Percentiles rank a stretch among this genome's conserved stretches.
Evolutionary conservation across 75 land plant genomes (phyloP).

Genomic region (Adiantum capillusveneris): DNA sequence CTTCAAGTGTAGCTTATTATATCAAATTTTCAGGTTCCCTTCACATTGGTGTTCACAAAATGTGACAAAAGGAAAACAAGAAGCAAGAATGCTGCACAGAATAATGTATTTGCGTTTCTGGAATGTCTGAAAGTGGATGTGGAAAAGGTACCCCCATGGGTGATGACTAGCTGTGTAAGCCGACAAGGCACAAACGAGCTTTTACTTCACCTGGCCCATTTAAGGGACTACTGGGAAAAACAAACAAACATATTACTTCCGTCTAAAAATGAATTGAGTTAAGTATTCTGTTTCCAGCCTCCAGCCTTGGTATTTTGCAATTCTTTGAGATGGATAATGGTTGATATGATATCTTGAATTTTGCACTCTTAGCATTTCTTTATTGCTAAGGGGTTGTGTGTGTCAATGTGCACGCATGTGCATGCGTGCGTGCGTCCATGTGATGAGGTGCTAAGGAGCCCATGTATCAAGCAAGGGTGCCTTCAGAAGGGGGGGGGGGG

Average conservation of each 20-base stretch:
- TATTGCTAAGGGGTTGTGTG: too few species aligned
- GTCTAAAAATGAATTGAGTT: too few species aligned
- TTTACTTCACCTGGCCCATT: slow-evolving; percentile 26
- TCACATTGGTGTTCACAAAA: slow-evolving; percentile 31
- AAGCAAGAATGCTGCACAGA: slow-evolving; percentile 26
- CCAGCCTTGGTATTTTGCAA: too few species aligned
- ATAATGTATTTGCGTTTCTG: slow-evolving; percentile 27
- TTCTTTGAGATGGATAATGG: too few species aligned
- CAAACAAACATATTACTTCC: neutral
- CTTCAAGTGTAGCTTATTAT: neutral
- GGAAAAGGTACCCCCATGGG: slow-evolving; percentile 25
- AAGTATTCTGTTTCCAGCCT: too few species aligned
- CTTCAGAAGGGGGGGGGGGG: too few species aligned
- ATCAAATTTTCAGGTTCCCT: slow-evolving; percentile 17
- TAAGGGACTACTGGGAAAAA: slow-evolving; percentile 22
- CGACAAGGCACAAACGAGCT: slow-evolving; percentile 29
- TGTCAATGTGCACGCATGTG: too few species aligned
- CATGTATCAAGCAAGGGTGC: too few species aligned
- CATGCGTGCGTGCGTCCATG: too few species aligned
- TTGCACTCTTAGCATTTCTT: too few species aligned
- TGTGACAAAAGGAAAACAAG: slow-evolving; percentile 37
- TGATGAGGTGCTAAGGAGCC: too few species aligned
- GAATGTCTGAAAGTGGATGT: slow-evolving; percentile 9
- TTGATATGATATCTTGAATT: too few species aligned
- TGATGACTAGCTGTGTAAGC: slow-evolving; percentile 26